A percentile compares a stretch with the other conserved stretches of the same genome.
Conservation (phyloP, 495 filamentous ascomycete species). For the Thozetella sp. region DNA sequence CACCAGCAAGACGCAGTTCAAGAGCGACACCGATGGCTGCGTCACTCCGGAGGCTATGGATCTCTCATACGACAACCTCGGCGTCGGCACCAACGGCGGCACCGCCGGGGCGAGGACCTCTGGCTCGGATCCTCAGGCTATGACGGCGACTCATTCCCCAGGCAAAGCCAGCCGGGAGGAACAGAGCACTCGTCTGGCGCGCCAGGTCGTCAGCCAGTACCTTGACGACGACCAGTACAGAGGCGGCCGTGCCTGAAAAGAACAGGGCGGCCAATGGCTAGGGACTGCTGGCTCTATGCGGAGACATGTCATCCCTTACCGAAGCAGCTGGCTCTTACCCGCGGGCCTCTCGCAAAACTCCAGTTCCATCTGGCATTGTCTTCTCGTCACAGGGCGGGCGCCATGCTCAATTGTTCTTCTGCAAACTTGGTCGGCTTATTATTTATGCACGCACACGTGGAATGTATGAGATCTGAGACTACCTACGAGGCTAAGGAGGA, state of each 20-base stretch:
- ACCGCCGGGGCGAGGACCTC: not conserved
- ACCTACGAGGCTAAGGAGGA: too few relatives aligned
- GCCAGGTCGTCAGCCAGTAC: constrained; percentile 2
- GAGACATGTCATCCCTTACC: not conserved
- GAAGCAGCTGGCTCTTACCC: not conserved
- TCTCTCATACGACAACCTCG: not conserved
- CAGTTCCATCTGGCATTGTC: not conserved
- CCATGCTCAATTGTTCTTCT: too few relatives aligned
- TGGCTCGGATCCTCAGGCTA: not conserved
- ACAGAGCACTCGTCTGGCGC: not conserved
- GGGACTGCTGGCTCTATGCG: not conserved
- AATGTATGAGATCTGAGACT: too few relatives aligned
- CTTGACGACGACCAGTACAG: not conserved
- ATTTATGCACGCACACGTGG: too few relatives aligned
- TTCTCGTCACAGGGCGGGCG: not conserved
- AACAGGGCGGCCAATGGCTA: not conserved
- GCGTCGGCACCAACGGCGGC: not conserved
- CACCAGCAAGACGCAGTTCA: not conserved
- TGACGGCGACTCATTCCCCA: not conserved
- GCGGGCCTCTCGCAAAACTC: too few relatives aligned
- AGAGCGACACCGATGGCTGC: not conserved
- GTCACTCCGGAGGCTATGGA: not conserved
- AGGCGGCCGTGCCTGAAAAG: not conserved
- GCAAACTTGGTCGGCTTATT: too few relatives aligned
- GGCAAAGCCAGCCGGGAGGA: not conserved